Evolutionary conservation across 495 filamentous ascomycete genomes (phyloP).

Genomic region (Diplogelasinospora grovesii): DNA sequence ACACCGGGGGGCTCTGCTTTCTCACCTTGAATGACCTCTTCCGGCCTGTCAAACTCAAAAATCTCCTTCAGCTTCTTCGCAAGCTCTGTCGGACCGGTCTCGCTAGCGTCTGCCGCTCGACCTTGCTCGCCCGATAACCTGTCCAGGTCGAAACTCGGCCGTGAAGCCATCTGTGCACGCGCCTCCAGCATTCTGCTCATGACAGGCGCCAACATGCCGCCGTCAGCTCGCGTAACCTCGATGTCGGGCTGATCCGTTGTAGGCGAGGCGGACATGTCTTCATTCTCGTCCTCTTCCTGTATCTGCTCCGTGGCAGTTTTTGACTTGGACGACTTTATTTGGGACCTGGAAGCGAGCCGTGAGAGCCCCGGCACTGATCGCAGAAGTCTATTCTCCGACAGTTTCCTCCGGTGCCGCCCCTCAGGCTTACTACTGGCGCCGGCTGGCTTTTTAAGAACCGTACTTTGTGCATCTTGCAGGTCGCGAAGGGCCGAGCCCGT

Average conservation of each 20-base stretch:
- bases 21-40: slow-evolving; percentile 76
- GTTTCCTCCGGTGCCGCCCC: slow-evolving; percentile 45
- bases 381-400: slow-evolving; percentile 56
- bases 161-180: slow-evolving; percentile 54
- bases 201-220: slow-evolving; percentile 55
- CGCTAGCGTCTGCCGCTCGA: slow-evolving; percentile 26
- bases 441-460: slow-evolving; percentile 22
- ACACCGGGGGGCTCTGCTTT: not conserved
- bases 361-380: slow-evolving; percentile 50
- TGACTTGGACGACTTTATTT: slow-evolving; percentile 24
- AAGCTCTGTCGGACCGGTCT: slow-evolving; percentile 42
- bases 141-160: slow-evolving; percentile 48
- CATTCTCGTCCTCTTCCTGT: slow-evolving; percentile 11
- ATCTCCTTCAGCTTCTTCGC: slow-evolving; percentile 75
- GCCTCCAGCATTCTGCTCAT: slow-evolving; percentile 81
- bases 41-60: slow-evolving; percentile 74
- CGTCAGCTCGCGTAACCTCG: slow-evolving; percentile 27
- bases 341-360: slow-evolving; percentile 30
- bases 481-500: slow-evolving; percentile 5
- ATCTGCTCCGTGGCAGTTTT: slow-evolving; percentile 16
- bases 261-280: not conserved
- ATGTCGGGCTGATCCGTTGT: slow-evolving; percentile 17
- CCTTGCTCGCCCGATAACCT: slow-evolving; percentile 25
- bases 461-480: slow-evolving; percentile 27
- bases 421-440: slow-evolving; percentile 17